These are phyloP conservation scores for Moesziomyces parantarcticus DNA, from an alignment of 1,284 basidiomycete genomes.

Conservation along the genomic window DNA sequence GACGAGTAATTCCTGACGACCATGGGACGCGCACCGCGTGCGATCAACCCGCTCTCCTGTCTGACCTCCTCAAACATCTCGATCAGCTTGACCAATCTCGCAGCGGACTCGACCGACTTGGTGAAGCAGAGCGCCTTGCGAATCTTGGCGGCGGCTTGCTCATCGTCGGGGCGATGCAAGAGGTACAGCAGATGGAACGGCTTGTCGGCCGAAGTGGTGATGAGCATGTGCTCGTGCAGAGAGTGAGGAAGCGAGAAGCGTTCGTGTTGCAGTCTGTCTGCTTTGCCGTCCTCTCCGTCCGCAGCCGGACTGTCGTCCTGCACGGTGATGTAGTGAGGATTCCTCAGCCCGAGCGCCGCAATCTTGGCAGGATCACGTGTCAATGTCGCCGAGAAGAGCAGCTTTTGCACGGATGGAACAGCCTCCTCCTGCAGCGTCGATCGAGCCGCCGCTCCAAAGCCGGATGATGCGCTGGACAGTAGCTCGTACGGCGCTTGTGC, in stretches of 20 bases:
- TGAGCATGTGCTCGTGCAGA: slow-evolving; percentile 75
- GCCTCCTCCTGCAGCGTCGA: slow-evolving; percentile 37
- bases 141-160: slow-evolving; percentile 63
- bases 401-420: slow-evolving; percentile 79
- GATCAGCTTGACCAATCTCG: slow-evolving; percentile 83
- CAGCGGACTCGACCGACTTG: slow-evolving; percentile 91
- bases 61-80: slow-evolving; percentile 77
- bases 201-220: slow-evolving; percentile 83
- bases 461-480: slow-evolving; percentile 5
- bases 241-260: slow-evolving; percentile 59
- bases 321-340: slow-evolving; percentile 90
- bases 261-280: slow-evolving; percentile 45
- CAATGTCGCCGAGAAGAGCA: slow-evolving; percentile 95
- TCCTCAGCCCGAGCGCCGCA: slow-evolving; percentile 79
- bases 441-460: slow-evolving; percentile 17
- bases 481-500: slow-evolving; percentile 33
- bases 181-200: slow-evolving; percentile 90
- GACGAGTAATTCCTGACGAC: slow-evolving; percentile 77
- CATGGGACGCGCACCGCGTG: slow-evolving; percentile 67
- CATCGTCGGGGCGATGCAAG: slow-evolving; percentile 71
- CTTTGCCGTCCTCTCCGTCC: slow-evolving; percentile 37
- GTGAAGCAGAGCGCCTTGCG: slow-evolving; percentile 89
- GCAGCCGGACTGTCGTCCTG: slow-evolving; percentile 68
- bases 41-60: slow-evolving; percentile 28
- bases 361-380: slow-evolving; percentile 94